A percentile compares a stretch with the other conserved stretches of the same genome.
Conservation (phyloP, 495 filamentous ascomycete species). For the Echria macrotheca region DNA sequence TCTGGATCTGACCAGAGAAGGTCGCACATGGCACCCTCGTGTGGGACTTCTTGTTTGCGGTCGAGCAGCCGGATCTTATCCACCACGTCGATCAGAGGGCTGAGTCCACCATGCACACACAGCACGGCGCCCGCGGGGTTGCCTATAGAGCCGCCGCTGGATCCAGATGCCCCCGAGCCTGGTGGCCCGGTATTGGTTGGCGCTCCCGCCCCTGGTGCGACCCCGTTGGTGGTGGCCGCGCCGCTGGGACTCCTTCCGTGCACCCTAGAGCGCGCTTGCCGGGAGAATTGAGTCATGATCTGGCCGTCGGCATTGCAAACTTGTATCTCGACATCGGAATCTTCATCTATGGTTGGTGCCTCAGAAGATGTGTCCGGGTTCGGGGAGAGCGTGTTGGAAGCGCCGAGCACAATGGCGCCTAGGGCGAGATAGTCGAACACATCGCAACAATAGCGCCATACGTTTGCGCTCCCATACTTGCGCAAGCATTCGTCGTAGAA, state of each 20-base stretch:
- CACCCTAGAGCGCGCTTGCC: constrained; percentile 30
- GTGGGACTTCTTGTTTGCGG: constrained; percentile 95
- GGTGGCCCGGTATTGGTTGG: constrained; percentile 60
- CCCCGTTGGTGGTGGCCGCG: constrained; percentile 9
- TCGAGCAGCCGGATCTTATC: constrained; percentile 95
- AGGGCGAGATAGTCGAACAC: constrained; percentile 97
- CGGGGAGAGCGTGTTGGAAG: constrained; percentile 63
- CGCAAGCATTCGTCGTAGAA: constrained; percentile 98
- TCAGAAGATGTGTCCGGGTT: constrained; percentile 10
- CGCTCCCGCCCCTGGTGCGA: constrained; percentile 5
- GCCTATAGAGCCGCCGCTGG: constrained; percentile 56
- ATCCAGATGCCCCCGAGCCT: constrained; percentile 69
- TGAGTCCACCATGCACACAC: constrained; percentile 92
- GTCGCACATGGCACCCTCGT: constrained; percentile 99
- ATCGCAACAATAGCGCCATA: constrained; percentile 98
- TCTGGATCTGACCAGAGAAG: constrained; percentile 97
- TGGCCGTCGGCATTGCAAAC: constrained; percentile 77
- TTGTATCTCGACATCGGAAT: constrained; percentile 89
- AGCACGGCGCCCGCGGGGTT: constrained; percentile 77
- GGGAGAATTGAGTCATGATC: constrained; percentile 66
- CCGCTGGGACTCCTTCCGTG: constrained; percentile 36
- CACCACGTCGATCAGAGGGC: constrained; percentile 84
- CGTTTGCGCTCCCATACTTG: constrained; percentile 95
- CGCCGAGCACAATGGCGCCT: constrained; percentile 87
- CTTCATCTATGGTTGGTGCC: constrained; percentile 47